Percentiles rank a stretch among this genome's conserved stretches.
These are phyloP conservation scores for Ogataea corticis DNA, from an alignment of 805 yeast genomes.

Conservation along the genomic window DNA sequence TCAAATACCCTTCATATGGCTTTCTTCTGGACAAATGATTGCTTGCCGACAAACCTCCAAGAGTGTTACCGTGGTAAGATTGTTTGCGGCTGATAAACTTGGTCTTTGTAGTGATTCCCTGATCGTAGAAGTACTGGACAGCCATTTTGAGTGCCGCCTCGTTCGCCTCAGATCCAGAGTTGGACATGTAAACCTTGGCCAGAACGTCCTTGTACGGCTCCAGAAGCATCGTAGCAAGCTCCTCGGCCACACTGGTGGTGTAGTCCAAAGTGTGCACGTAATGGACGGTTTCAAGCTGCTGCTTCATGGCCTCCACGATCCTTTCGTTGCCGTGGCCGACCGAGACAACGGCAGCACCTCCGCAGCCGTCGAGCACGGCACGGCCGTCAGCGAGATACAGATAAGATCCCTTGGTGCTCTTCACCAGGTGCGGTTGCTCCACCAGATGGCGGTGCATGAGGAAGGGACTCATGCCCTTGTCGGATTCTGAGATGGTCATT, in stretches of 20 bases:
- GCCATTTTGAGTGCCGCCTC: slow-evolving; percentile 76
- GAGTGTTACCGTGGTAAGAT: slow-evolving; percentile 48
- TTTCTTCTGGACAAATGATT: slow-evolving; percentile 36
- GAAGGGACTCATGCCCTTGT: slow-evolving; percentile 4
- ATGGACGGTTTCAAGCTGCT: slow-evolving; percentile 30
- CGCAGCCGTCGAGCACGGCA: slow-evolving; percentile 38
- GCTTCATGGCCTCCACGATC: slow-evolving; percentile 38
- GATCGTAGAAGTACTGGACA: slow-evolving; percentile 43
- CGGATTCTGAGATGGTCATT: not conserved
- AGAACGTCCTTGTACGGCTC: slow-evolving; percentile 37
- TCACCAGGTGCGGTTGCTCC: slow-evolving; percentile 5
- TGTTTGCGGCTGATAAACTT: slow-evolving; percentile 43
- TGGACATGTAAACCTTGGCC: slow-evolving; percentile 45
- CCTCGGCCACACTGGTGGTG: slow-evolving; percentile 41
- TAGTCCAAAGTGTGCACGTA: slow-evolving; percentile 33
- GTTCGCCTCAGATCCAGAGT: slow-evolving; percentile 75
- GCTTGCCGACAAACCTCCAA: slow-evolving; percentile 41
- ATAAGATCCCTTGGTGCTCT: slow-evolving; percentile 15
- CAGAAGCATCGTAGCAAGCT: slow-evolving; percentile 41
- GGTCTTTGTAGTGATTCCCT: slow-evolving; percentile 37
- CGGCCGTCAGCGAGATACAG: slow-evolving; percentile 14
- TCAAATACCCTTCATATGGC: slow-evolving; percentile 31
- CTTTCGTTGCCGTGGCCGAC: slow-evolving; percentile 40
- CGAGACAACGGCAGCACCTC: slow-evolving; percentile 51
- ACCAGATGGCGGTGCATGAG: slow-evolving; percentile 8